Evolutionary conservation across 2,329 filamentous ascomycete genomes (phyloP).

Genomic region (Pyricularia sp.): DNA sequence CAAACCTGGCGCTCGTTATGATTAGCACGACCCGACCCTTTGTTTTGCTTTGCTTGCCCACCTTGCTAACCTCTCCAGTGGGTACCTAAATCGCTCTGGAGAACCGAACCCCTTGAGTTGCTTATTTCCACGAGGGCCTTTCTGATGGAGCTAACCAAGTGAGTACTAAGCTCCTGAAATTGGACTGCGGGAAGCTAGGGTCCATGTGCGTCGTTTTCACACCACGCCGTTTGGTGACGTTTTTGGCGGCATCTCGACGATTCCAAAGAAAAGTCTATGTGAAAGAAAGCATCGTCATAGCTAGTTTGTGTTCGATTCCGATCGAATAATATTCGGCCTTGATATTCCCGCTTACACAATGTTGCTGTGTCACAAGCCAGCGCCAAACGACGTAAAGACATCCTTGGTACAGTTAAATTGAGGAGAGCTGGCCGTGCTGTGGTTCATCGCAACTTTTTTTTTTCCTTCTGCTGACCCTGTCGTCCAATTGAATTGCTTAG

Average conservation of each 20-base stretch:
- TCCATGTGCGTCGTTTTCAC: background rate
- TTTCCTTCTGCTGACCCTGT: background rate
- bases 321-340: background rate
- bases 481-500: background rate
- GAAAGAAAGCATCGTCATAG: background rate
- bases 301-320: background rate
- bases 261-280: background rate
- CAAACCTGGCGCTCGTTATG: background rate
- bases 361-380: background rate
- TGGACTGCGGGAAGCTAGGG: background rate
- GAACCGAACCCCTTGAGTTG: background rate
- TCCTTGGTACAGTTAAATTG: background rate
- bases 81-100: background rate
- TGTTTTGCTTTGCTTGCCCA: background rate
- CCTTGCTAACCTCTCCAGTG: background rate
- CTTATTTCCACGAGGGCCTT: background rate
- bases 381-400: background rate
- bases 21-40: background rate
- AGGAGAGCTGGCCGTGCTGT: background rate
- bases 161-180: background rate
- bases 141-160: background rate
- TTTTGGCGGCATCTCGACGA: background rate
- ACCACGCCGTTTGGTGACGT: background rate
- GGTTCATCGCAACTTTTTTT: background rate
- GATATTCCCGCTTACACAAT: background rate